These are phyloP conservation scores for Solanum virginianum DNA, from an alignment of 257 asterid genomes.

Conservation along the genomic window DNA sequence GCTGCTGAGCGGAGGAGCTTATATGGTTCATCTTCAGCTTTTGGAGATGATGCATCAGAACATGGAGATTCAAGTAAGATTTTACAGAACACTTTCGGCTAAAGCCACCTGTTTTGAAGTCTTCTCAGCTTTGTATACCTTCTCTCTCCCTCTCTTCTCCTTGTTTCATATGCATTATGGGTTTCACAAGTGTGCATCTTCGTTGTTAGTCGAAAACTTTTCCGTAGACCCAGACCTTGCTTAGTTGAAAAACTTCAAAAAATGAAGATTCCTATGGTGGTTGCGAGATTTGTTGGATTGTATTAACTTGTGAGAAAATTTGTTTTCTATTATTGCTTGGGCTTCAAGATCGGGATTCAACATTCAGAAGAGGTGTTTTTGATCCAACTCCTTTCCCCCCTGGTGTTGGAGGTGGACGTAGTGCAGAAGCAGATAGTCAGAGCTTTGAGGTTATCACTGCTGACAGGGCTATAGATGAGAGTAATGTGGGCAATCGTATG, in stretches of 20 bases:
- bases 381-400: conserved; percentile 99
- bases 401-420: conserved; percentile 97
- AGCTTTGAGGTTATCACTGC: conserved; percentile 84
- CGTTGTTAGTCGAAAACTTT: conserved; percentile 13
- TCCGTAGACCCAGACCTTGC: conserved; percentile 24
- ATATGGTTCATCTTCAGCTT: conserved; percentile 70
- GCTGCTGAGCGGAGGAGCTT: conserved; percentile 97
- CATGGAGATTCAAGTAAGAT: conserved; percentile 85
- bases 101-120: background rate
- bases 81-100: conserved; percentile 2
- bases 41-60: conserved; percentile 53
- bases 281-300: conserved; percentile 38
- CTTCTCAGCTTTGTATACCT: background rate
- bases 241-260: conserved; percentile 27
- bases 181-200: background rate
- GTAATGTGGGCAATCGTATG: conserved; percentile 92
- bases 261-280: conserved; percentile 46
- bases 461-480: conserved; percentile 86
- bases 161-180: background rate
- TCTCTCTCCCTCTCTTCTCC: background rate
- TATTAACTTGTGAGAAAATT: conserved; percentile 69
- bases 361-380: conserved; percentile 56
- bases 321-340: conserved; percentile 51
- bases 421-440: conserved; percentile 49
- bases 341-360: conserved; percentile 68